Evolutionary conservation across 208 protist species (phyloP), one percentile per base, ranked within the genome.

Genomic region (Crithidia thermophila): DNA sequence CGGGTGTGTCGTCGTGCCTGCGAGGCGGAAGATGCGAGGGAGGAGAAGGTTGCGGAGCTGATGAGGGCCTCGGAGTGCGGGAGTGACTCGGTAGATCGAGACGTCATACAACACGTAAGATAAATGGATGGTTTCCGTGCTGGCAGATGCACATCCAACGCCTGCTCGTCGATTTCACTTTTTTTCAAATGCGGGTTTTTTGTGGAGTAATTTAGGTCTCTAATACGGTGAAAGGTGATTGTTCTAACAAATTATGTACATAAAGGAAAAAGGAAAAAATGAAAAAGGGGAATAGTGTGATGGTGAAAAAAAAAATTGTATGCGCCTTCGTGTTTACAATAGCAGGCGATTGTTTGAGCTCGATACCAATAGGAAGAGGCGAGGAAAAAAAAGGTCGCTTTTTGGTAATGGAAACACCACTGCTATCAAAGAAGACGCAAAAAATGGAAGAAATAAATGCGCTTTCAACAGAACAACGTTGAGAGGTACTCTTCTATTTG

Each of bases 1-100:
- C 28, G 2, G 13, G 42, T 34, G 31, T 27, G 25, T 7, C 21
- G 37, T 7, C 18, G 47, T 10, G 25, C 14, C 20, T 37, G 13
- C 23, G 58, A 40, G n/a, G n/a, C n/a, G n/a, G n/a, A n/a, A 0
- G 45, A 57, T 10, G 37, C 50, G 21, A 65, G 30, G 13, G 67
- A 55, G 0, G 59, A 61, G 23, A 42, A 46, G 25, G n/a, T 33
- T 20, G 16, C 42, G 25, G 40, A 62, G 59, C 52, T 67, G 14
- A 45, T 0, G 34, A 62, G 1, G 0, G 45, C 59, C 42, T 67
- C 67, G 18, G 67, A 74, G n/a, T 46, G 49, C 6, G 28, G 51
- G 28, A 52, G 28, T 30, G 67, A 74, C 0, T 47, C 21, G 14
- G 28, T 1, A 2, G 66, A 58, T 2, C 33, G 34, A 3, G 47